Conservation (phyloP, 1,139 yeast genomes). For the Taiozyma sp. region DNA sequence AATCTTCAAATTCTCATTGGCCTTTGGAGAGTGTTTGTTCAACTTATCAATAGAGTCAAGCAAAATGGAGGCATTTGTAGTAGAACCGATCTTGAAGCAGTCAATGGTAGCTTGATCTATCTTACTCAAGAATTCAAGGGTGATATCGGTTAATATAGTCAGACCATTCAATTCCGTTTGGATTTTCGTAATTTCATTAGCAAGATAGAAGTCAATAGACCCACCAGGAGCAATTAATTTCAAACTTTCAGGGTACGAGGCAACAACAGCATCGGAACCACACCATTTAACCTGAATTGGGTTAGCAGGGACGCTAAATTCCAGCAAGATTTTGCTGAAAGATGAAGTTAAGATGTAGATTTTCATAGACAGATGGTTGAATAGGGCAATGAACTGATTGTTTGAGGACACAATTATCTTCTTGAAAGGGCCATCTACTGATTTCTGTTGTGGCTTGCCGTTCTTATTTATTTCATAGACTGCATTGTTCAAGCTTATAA, state of each 20-base stretch:
- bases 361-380: constrained; percentile 37
- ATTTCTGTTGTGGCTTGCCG: constrained; percentile 17
- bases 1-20: constrained; percentile 71
- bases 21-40: constrained; percentile 69
- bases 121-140: constrained; percentile 60
- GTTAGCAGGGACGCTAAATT: constrained; percentile 35
- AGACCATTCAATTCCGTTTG: constrained; percentile 68
- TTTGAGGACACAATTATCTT: constrained; percentile 54
- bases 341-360: constrained; percentile 51
- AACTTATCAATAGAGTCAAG: constrained; percentile 79
- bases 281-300: constrained; percentile 69
- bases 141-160: constrained; percentile 52
- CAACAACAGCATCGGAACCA: constrained; percentile 75
- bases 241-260: constrained; percentile 59
- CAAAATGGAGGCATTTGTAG: constrained; percentile 77
- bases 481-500: constrained; percentile 13
- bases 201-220: constrained; percentile 40
- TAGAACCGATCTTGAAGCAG: constrained; percentile 78
- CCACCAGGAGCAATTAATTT: constrained; percentile 71
- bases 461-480: constrained; percentile 12
- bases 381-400: constrained; percentile 55
- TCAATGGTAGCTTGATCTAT: constrained; percentile 57
- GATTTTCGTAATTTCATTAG: constrained; percentile 31
- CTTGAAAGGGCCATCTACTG: constrained; percentile 50
- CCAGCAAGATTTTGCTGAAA: constrained; percentile 49